A percentile compares a stretch with the other conserved stretches of the same genome.
Conservation (phyloP, 208 protist genomes). For the Trypanosoma rangeli region DNA sequence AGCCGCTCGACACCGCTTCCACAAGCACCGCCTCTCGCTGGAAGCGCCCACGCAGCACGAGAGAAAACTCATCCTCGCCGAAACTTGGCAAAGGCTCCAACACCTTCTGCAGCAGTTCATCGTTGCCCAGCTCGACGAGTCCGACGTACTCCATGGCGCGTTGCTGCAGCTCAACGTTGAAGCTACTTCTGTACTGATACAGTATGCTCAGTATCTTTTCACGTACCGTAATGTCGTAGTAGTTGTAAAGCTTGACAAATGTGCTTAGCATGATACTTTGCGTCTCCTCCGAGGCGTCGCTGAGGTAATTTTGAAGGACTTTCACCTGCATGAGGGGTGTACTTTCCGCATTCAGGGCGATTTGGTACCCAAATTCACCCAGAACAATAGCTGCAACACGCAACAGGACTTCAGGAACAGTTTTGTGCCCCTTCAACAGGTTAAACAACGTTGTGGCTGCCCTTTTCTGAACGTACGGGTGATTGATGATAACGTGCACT, state of each 20-base stretch:
- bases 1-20: background rate
- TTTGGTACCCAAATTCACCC: constrained; percentile 97
- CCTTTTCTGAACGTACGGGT: constrained; percentile 95
- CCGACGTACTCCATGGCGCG: constrained; percentile 95
- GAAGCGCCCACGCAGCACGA: background rate
- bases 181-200: constrained; percentile 51
- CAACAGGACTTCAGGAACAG: constrained; percentile 49
- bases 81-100: constrained; percentile 76
- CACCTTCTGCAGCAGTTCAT: constrained; percentile 64
- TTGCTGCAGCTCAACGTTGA: constrained; percentile 97
- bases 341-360: constrained; percentile 90
- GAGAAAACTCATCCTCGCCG: constrained; percentile 14
- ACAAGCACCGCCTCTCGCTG: background rate
- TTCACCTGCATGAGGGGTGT: constrained; percentile 83
- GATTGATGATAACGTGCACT: constrained; percentile 97
- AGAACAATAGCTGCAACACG: constrained; percentile 92
- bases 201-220: constrained; percentile 80
- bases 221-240: constrained; percentile 83
- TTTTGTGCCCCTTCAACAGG: constrained; percentile 40
- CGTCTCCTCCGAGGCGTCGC: constrained; percentile 54
- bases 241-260: constrained; percentile 96
- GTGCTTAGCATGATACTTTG: constrained; percentile 93
- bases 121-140: constrained; percentile 67
- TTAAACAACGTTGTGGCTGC: constrained; percentile 82
- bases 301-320: constrained; percentile 78